These are phyloP conservation scores for Melaleuca alternifolia DNA, from an alignment of 345 rosid species.

Conservation along the genomic window DNA sequence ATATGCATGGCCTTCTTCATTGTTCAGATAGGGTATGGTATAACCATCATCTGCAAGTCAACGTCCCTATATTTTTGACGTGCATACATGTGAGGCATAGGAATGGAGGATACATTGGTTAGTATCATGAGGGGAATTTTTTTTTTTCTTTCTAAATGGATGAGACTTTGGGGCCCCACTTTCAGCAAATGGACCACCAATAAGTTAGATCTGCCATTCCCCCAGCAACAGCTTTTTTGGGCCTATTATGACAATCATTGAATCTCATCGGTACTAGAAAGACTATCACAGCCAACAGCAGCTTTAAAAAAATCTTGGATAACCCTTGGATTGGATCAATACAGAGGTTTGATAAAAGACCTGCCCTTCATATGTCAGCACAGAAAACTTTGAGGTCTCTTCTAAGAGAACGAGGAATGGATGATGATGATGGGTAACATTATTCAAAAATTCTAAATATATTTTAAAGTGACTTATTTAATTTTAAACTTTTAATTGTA, in stretches of 20 bases:
- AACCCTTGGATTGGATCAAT: neutral
- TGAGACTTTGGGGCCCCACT: neutral
- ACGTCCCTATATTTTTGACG: neutral
- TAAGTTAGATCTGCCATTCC: neutral
- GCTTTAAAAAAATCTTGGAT: neutral
- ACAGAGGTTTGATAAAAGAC: neutral
- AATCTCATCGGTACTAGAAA: neutral
- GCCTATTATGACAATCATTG: neutral
- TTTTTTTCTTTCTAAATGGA: neutral
- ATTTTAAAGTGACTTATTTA: no score
- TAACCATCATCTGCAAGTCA: neutral
- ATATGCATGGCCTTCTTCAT: neutral
- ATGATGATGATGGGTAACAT: no score
- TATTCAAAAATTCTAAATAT: no score
- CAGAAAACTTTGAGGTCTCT: neutral
- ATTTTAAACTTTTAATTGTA: no score
- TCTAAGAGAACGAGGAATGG: neutral
- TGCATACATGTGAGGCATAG: neutral
- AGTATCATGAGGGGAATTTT: neutral
- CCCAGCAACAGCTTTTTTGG: neutral
- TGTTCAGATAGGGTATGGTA: neutral
- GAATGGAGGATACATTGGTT: neutral
- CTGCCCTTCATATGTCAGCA: neutral
- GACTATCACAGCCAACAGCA: neutral
- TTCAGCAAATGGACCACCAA: neutral